Evolutionary conservation across 2,329 filamentous ascomycete species (phyloP).

Genomic region (Uncinocarpus reesii): DNA sequence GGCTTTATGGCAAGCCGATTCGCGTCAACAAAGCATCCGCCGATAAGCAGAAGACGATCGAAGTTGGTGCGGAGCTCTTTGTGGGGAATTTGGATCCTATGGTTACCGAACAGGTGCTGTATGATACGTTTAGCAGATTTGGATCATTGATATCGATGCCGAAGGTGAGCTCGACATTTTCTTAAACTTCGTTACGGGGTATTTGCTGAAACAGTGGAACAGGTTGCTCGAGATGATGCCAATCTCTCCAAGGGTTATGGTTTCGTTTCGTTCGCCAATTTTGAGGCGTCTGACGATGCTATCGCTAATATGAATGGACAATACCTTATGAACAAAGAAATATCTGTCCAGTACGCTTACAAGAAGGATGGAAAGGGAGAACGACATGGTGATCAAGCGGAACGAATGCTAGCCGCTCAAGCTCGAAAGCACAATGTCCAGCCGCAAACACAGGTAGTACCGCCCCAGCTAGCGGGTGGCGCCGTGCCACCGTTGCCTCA

Average conservation of each 20-base stretch:
- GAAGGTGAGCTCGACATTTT: conserved; percentile 50
- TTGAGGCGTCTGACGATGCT: conserved; percentile 86
- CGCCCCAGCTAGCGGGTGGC: conserved; percentile 50
- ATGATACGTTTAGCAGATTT: conserved; percentile 90
- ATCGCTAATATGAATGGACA: conserved; percentile 90
- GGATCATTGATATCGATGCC: conserved; percentile 73
- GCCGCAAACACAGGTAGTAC: conserved; percentile 65
- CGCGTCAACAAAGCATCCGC: conserved; percentile 90
- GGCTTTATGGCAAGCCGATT: conserved; percentile 85
- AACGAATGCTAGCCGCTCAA: conserved; percentile 80
- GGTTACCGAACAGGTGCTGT: conserved; percentile 91
- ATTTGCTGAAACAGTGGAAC: conserved; percentile 12
- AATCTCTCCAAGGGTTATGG: conserved; percentile 90
- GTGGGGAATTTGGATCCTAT: conserved; percentile 89
- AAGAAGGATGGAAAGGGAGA: conserved; percentile 99
- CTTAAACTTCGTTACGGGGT: neutral
- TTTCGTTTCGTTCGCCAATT: conserved; percentile 86
- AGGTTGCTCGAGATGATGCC: conserved; percentile 72
- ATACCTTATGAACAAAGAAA: conserved; percentile 93
- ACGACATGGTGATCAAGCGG: conserved; percentile 85
- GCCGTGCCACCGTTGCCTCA: conserved; percentile 29
- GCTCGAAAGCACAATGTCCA: conserved; percentile 91
- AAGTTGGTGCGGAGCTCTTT: conserved; percentile 94
- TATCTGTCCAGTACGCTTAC: conserved; percentile 95
- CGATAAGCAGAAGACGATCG: conserved; percentile 85